These are phyloP conservation scores for Globisporangium okanoganense DNA, from an alignment of 352 stramenopile species.

Conservation along the genomic window DNA sequence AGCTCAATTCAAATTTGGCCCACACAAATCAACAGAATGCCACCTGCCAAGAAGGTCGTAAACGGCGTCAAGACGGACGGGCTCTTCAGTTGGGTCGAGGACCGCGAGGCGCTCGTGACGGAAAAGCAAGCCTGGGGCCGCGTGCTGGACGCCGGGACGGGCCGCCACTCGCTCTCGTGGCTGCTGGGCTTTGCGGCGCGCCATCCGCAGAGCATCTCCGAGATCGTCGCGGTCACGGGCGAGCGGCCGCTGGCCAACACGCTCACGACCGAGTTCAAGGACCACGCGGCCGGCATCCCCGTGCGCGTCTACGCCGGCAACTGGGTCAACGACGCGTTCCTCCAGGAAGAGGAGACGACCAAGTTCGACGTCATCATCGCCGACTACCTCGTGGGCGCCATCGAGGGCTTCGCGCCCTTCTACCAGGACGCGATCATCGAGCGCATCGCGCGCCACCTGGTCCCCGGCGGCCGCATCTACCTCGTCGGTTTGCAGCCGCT, in stretches of 20 bases:
- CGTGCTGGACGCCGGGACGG: constrained; percentile 89
- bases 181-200: constrained; percentile 43
- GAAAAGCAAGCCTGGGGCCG: constrained; percentile 40
- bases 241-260: constrained; percentile 50
- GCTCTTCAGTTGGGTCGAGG: constrained; percentile 75
- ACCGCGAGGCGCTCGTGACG: constrained; percentile 33
- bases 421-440: constrained; percentile 55
- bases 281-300: constrained; percentile 27
- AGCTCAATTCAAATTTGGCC: not conserved
- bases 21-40: constrained; percentile 6
- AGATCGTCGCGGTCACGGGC: constrained; percentile 71
- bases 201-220: constrained; percentile 21
- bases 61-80: constrained; percentile 45
- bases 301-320: constrained; percentile 61
- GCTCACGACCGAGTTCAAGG: constrained; percentile 33
- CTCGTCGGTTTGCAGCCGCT: constrained; percentile 86
- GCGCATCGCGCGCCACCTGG: constrained; percentile 69
- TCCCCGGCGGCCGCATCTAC: constrained; percentile 85
- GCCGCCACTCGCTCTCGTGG: constrained; percentile 88
- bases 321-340: constrained; percentile 62
- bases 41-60: constrained; percentile 15
- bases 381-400: constrained; percentile 92
- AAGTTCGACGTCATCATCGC: constrained; percentile 80
- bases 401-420: constrained; percentile 91
- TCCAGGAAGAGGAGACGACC: constrained; percentile 45